Percentiles rank a stretch among this genome's conserved stretches.
These are phyloP conservation scores for Emmonsiellopsis sp. DNA, from an alignment of 2,329 filamentous ascomycete species.

Conservation along the genomic window DNA sequence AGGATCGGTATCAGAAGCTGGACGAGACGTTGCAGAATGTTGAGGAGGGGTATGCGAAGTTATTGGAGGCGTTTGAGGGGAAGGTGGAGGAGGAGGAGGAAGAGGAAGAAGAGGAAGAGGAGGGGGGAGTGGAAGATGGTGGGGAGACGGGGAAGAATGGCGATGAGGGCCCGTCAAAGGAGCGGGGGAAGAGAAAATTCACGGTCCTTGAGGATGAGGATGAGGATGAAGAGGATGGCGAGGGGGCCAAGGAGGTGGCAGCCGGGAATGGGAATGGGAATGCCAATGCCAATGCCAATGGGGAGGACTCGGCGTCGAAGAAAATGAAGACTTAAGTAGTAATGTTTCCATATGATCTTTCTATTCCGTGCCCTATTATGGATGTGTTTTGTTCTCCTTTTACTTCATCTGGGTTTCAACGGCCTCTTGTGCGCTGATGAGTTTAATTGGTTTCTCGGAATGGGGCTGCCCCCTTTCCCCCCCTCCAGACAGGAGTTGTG, in stretches of 20 bases:
- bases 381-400: background rate
- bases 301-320: background rate
- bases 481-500: too few species aligned
- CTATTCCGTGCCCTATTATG: background rate
- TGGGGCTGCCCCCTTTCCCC: too few species aligned
- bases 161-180: conserved; percentile 17
- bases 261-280: background rate
- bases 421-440: background rate
- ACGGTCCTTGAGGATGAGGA: conserved; percentile 21
- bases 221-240: conserved; percentile 5
- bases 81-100: conserved; percentile 10
- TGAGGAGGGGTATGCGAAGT: conserved; percentile 48
- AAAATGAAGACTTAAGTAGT: conserved; percentile 1
- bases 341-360: background rate
- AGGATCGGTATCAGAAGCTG: conserved; percentile 49
- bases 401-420: background rate
- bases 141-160: conserved; percentile 13
- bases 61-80: conserved; percentile 36
- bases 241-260: background rate
- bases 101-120: conserved; percentile 14
- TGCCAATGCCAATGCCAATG: background rate
- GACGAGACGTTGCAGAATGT: conserved; percentile 50
- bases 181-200: conserved; percentile 24
- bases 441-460: too few species aligned
- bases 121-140: conserved; percentile 17